Base-by-base conservation (phyloP, 2,329 filamentous ascomycete species). In the Diaporthe australafricana region DNA sequence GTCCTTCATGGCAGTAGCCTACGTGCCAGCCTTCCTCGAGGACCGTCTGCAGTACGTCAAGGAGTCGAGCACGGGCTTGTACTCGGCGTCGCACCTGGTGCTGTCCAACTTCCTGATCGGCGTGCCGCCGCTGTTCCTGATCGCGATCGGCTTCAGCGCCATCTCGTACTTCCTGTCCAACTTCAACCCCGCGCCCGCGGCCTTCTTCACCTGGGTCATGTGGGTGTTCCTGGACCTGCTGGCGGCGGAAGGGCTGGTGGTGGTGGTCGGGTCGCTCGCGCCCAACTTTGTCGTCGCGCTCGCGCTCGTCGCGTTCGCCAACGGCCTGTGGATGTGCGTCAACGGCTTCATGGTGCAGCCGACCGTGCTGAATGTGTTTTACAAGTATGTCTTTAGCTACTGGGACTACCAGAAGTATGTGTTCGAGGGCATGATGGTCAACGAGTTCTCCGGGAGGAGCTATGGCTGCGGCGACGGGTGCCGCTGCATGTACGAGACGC, bases 371-470 rank as follows among this genome's bases (percentile, higher is more conserved):
- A 97, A 97, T 80, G 89, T 88, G 2, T 97, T 97, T 76, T 97
- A 93, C 90, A 89, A 91, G 80, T 96, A 97, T 77, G 93, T 93
- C 7, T 96, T 96, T 77, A 92, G 95, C 79, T 97, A 95, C 80
- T 95, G 95, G 78, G 93, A 97, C 79, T 97, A 97, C 78, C 94
- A 96, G 79, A 88, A 86, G 52, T 97, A 95, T 77, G 94, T 97
- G 4, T 97, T 97, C 79, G 90, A 96, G 78, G 94, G 93, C 17
- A 96, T 97, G 94, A 96, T 97, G 93, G 91, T 96, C 68, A 97
- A 96, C 78, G 93, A 97, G 83, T 96, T 97, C 79, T 84, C 84
- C 1, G 75, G 87, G 22, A 85, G 93, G 17, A 87, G 84, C 3
- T 97, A 93, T 80, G 79, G 82, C 4, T 96, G 93, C 78, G 83